Percentiles rank a stretch among this genome's conserved stretches.
Evolutionary conservation across 192 early-diverging fungal species (phyloP).

Genomic region (Umbelopsis ramanniana): DNA sequence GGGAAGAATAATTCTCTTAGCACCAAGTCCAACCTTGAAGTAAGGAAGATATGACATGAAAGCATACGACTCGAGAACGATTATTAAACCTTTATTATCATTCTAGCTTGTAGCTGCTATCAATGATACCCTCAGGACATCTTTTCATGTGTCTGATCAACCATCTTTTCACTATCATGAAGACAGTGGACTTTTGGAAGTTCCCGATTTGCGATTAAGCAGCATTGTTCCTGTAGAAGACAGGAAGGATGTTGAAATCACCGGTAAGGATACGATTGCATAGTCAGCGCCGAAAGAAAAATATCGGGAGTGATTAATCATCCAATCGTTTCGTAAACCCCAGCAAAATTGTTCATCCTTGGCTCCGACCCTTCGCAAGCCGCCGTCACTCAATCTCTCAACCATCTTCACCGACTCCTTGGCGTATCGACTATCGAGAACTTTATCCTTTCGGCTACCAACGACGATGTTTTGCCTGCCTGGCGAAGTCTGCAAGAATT

Average conservation of each 20-base stretch:
- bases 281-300: slow-evolving; percentile 18
- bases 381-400: slow-evolving; percentile 28
- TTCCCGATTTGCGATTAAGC: slow-evolving; percentile 46
- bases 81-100: not conserved
- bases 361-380: slow-evolving; percentile 3
- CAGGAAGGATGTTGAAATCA: slow-evolving; percentile 34
- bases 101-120: slow-evolving; percentile 51
- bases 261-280: slow-evolving; percentile 23
- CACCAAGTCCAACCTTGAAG: slow-evolving; percentile 57
- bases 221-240: slow-evolving; percentile 40
- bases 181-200: slow-evolving; percentile 44
- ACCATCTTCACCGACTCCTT: slow-evolving; percentile 30
- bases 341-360: slow-evolving; percentile 44
- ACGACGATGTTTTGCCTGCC: slow-evolving; percentile 29
- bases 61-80: not conserved
- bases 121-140: slow-evolving; percentile 49
- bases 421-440: slow-evolving; percentile 37
- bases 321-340: slow-evolving; percentile 22
- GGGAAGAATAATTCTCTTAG: slow-evolving; percentile 38
- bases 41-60: slow-evolving; percentile 23
- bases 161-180: slow-evolving; percentile 47
- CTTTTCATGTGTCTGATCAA: slow-evolving; percentile 33
- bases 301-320: slow-evolving; percentile 25
- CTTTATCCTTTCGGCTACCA: slow-evolving; percentile 33
- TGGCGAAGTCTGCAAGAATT: slow-evolving; percentile 42